These are phyloP conservation scores for Rosellinia necatrix DNA, from an alignment of 2,329 filamentous ascomycete species.

Conservation along the genomic window DNA sequence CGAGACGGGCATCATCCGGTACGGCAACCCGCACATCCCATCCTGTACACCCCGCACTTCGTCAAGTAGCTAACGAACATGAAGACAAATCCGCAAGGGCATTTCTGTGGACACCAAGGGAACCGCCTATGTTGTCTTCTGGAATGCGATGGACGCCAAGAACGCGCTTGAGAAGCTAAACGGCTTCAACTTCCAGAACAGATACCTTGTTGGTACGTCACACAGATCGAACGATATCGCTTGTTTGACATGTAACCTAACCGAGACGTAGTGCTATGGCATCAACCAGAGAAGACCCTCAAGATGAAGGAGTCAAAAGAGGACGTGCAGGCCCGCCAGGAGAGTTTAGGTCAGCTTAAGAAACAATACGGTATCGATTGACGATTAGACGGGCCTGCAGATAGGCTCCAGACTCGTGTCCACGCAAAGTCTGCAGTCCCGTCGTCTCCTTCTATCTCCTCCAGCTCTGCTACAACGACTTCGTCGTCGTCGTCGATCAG, in stretches of 20 bases:
- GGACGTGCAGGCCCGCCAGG: conserved; percentile 89
- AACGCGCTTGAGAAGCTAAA: conserved; percentile 99
- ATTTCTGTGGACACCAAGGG: conserved; percentile 98
- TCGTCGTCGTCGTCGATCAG: conserved; percentile 35
- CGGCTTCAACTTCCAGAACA: conserved; percentile 99
- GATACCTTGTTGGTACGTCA: conserved; percentile 91
- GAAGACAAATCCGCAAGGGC: conserved; percentile 95
- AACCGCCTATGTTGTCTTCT: conserved; percentile 98
- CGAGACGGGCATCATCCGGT: conserved; percentile 40
- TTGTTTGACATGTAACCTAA: conserved; percentile 15
- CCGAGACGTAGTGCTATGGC: conserved; percentile 57
- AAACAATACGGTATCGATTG: conserved; percentile 98
- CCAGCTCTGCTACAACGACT: conserved; percentile 34
- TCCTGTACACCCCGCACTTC: neutral
- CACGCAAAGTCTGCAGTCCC: conserved; percentile 62
- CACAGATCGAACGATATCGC: conserved; percentile 10
- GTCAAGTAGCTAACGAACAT: conserved; percentile 27
- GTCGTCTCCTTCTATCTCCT: conserved; percentile 52
- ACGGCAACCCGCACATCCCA: conserved; percentile 20
- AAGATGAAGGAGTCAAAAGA: conserved; percentile 94
- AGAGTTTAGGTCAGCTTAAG: conserved; percentile 98
- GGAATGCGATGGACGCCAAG: conserved; percentile 99
- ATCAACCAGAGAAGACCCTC: conserved; percentile 69
- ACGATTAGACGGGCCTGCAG: conserved; percentile 75
- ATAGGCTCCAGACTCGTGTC: conserved; percentile 51